Evolutionary conservation across 2,329 filamentous ascomycete genomes (phyloP).

Genomic region (Scolecobasidium constrictum): DNA sequence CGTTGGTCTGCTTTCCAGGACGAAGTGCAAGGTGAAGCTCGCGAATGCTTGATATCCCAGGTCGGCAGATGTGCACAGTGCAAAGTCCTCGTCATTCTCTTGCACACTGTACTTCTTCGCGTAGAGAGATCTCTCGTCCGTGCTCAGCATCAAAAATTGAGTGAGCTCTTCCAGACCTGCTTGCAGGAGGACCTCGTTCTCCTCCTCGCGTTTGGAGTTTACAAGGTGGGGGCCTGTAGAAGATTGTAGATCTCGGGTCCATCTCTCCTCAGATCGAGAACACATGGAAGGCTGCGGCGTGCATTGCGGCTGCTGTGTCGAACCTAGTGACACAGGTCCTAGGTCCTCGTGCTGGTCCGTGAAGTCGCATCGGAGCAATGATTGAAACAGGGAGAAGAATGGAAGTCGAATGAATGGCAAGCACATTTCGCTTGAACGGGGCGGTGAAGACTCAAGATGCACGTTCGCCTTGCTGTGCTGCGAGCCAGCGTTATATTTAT

Average conservation of each 20-base stretch:
- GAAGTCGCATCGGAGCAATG: neutral
- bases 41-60: neutral
- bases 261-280: too few relatives aligned
- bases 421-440: neutral
- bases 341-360: neutral
- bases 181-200: too few relatives aligned
- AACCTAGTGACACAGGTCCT: neutral
- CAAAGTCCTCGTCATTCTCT: neutral
- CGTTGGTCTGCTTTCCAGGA: neutral
- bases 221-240: too few relatives aligned
- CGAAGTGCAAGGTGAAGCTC: neutral
- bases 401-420: neutral
- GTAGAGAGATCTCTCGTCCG: neutral
- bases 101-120: neutral
- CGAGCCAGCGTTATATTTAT: neutral
- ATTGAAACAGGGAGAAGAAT: neutral
- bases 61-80: neutral
- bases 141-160: neutral
- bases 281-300: too few relatives aligned
- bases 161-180: neutral
- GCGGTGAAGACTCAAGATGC: neutral
- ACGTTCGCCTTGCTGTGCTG: neutral
- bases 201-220: too few relatives aligned
- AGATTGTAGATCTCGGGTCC: too few relatives aligned
- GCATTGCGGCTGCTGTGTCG: neutral